Conservation (phyloP, 371 early-diverging fungal genomes). For the Rhizopus arrhizus region DNA sequence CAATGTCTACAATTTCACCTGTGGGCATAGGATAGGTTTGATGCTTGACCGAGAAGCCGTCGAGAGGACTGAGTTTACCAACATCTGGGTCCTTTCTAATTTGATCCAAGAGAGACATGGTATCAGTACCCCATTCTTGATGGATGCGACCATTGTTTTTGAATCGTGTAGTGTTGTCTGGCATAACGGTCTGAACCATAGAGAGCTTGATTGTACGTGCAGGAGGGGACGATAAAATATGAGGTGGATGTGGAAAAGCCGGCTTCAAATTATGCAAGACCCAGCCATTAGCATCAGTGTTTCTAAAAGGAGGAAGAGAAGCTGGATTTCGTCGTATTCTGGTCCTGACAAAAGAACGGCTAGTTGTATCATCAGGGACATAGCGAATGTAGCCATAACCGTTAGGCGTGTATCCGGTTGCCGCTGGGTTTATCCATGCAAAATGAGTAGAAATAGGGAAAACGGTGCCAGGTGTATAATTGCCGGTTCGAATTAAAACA, state of each 20-base stretch:
- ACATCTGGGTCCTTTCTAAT: neutral
- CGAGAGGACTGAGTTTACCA: constrained; percentile 10
- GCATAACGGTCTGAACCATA: constrained; percentile 1
- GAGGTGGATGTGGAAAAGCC: neutral
- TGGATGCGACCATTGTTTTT: constrained; percentile 19
- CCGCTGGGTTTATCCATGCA: neutral
- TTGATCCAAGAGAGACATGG: constrained; percentile 12
- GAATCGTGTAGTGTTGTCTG: constrained; percentile 28
- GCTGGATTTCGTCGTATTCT: neutral
- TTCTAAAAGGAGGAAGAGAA: constrained; percentile 1
- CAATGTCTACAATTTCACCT: constrained; percentile 38
- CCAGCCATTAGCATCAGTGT: constrained; percentile 10
- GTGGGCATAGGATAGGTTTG: constrained; percentile 30
- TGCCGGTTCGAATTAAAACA: constrained; percentile 32
- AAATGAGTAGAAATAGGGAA: constrained; percentile 28
- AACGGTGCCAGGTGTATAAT: constrained; percentile 14
- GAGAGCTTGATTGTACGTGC: constrained; percentile 27
- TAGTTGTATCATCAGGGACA: neutral
- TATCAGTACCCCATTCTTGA: constrained; percentile 16
- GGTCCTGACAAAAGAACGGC: neutral
- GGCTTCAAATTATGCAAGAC: constrained; percentile 5
- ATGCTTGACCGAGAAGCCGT: constrained; percentile 22
- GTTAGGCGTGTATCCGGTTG: constrained; percentile 7
- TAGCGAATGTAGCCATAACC: constrained; percentile 26
- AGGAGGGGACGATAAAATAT: constrained; percentile 9